phyloP scores from a whole-genome alignment of 306 rosid species.

The Pterocarpus santalinus region DNA sequence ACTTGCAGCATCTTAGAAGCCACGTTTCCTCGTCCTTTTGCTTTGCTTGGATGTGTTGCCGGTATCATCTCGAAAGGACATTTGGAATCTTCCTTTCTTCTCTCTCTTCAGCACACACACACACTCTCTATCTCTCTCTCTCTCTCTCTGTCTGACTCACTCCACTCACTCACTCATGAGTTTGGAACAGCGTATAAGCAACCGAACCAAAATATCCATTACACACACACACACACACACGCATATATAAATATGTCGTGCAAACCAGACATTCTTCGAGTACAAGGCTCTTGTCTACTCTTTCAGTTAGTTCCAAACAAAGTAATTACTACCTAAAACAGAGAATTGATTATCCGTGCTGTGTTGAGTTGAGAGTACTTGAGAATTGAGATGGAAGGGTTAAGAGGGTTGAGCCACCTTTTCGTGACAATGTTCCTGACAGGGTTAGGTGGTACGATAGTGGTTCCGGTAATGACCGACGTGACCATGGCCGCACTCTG shows the following conservation, averaged over 20 bases:
- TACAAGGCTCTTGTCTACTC: no score
- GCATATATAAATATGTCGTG: no score
- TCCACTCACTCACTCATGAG: background rate
- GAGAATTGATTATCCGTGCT: no score
- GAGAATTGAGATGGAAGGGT: no score
- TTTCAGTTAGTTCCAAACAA: background rate
- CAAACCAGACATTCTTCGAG: background rate
- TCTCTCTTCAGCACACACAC: background rate
- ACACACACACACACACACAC: no score
- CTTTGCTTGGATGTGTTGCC: conserved; percentile 5
- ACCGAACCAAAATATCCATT: conserved; percentile 8
- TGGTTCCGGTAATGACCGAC: conserved; percentile 68
- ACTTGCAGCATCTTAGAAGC: conserved; percentile 30
- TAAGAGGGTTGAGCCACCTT: conserved; percentile 55
- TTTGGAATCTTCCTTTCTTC: conserved; percentile 33
- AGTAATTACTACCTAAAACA: no score
- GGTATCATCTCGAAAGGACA: background rate
- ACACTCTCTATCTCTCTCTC: background rate
- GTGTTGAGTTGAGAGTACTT: no score
- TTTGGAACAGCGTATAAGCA: background rate
- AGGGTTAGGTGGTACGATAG: conserved; percentile 43
- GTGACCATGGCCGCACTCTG: conserved; percentile 80
- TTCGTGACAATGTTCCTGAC: conserved; percentile 69
- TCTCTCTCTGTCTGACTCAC: background rate
- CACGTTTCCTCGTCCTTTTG: conserved; percentile 40